These are phyloP conservation scores for Mucor saturninus DNA, from an alignment of 371 early-diverging fungal species.

Conservation along the genomic window DNA sequence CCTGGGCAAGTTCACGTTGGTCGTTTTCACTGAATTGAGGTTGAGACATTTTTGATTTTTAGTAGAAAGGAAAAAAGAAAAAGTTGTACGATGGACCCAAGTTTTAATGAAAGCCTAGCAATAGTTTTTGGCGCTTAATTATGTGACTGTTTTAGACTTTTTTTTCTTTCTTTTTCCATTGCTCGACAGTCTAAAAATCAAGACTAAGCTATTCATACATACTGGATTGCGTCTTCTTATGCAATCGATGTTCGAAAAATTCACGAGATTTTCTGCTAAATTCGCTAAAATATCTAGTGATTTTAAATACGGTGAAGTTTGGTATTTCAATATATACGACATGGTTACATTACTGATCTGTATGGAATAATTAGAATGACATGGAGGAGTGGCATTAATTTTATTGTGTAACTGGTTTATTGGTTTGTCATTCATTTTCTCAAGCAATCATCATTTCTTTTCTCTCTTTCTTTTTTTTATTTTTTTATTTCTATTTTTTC, in stretches of 20 bases:
- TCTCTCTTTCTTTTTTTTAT: conserved; percentile 1
- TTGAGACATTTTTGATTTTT: conserved; percentile 16
- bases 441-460: not conserved
- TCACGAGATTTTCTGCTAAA: too few species aligned
- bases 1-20: conserved; percentile 66
- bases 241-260: too few species aligned
- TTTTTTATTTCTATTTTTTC: not conserved
- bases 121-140: not conserved
- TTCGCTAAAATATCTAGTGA: too few species aligned
- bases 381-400: too few species aligned
- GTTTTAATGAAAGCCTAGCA: conserved; percentile 7
- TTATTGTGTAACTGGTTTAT: too few species aligned
- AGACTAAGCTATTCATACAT: not conserved
- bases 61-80: conserved; percentile 14
- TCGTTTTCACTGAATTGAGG: conserved; percentile 61
- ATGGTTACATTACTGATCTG: too few species aligned
- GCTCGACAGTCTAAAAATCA: not conserved
- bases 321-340: too few species aligned
- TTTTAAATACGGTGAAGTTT: too few species aligned
- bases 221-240: not conserved
- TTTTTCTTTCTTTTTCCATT: conserved; percentile 2
- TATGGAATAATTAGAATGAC: too few species aligned
- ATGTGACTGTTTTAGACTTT: conserved; percentile 7
- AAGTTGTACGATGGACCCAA: conserved; percentile 12
- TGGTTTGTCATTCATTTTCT: too few species aligned